Base-by-base conservation (phyloP, 106 monocot genomes). In the Iris macrosiphon region DNA sequence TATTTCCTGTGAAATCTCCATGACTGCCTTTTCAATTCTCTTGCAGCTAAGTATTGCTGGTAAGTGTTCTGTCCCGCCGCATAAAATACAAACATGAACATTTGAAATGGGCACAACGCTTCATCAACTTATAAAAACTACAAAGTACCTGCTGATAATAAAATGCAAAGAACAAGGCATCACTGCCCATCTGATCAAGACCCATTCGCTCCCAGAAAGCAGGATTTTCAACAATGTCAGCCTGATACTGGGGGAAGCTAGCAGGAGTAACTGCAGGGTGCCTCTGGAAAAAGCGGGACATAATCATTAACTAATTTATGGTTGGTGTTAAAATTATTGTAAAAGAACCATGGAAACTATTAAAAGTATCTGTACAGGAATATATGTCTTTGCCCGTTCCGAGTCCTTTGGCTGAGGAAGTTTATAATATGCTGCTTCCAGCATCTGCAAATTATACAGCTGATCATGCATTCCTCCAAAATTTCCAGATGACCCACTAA, bases 1-100 rank as follows among this genome's bases (percentile, higher is more conserved):
- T 83, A 99, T 55, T 83, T 87, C 49, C 67, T 80, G 61, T 99
- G 98, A 54, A 78, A 99, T 74, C 98, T 87, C 98, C 98, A 99
- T 3, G 98, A 91, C 40, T 87, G 86, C 56, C 67, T 77, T 61
- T 99, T 99, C 51, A 99, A 62, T 50, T 99, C 98, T 74, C 66
- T 80, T 17, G 98, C 98, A 64, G 91, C 91, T 51, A 99, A 71
- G 43, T 81, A 99, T 52, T 99, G 98, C 70, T 99, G 98, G 55
- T 84, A 99, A 37, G 91, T 73, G 57, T 91, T 99, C 98, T 99
- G 83, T n/a, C n/a, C n/a, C n/a, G n/a, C 62, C 76, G 35, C 19
- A 54, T n/a, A n/a, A n/a, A n/a, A n/a, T n/a, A n/a, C 32, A 31
- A 28, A 23, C 3, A 52, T 31, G 2, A 35, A 4, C 10, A 32